Evolutionary conservation across 2,329 filamentous ascomycete genomes (phyloP).

Genomic region (Diatrype stigma): DNA sequence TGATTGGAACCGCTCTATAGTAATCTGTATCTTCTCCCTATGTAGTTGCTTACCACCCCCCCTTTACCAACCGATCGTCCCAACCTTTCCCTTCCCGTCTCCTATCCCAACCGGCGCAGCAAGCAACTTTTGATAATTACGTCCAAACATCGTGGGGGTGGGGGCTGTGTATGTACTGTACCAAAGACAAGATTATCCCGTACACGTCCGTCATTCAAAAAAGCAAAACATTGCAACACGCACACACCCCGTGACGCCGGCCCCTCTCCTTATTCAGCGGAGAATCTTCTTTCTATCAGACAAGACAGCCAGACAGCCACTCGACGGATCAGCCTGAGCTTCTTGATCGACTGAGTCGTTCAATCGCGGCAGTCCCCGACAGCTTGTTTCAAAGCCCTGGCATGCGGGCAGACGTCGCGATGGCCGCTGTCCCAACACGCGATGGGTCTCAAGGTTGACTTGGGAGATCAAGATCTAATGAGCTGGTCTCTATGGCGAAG

Average conservation of each 20-base stretch:
- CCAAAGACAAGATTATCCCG: background rate
- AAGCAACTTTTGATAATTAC: background rate
- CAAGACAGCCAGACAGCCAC: background rate
- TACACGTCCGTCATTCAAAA: too few species aligned
- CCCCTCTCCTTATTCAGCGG: background rate
- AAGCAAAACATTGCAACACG: too few species aligned
- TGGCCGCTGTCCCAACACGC: background rate
- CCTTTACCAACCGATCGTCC: too few species aligned
- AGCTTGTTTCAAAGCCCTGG: background rate
- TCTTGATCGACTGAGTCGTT: background rate
- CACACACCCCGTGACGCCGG: background rate
- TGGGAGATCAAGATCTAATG: background rate
- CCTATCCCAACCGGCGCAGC: too few species aligned
- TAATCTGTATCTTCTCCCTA: too few species aligned
- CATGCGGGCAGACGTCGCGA: background rate
- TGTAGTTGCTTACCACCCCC: too few species aligned
- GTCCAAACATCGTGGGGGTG: background rate
- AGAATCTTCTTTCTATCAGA: background rate
- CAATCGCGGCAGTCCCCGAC: too few species aligned
- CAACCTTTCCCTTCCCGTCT: too few species aligned
- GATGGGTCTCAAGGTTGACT: background rate
- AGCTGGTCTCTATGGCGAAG: conserved; percentile 31
- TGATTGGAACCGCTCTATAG: too few species aligned
- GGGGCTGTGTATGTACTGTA: background rate
- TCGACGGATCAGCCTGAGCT: background rate